Evolutionary conservation across 2,329 filamentous ascomycete genomes (phyloP).

Genomic region (Aureobasidium namibiae): DNA sequence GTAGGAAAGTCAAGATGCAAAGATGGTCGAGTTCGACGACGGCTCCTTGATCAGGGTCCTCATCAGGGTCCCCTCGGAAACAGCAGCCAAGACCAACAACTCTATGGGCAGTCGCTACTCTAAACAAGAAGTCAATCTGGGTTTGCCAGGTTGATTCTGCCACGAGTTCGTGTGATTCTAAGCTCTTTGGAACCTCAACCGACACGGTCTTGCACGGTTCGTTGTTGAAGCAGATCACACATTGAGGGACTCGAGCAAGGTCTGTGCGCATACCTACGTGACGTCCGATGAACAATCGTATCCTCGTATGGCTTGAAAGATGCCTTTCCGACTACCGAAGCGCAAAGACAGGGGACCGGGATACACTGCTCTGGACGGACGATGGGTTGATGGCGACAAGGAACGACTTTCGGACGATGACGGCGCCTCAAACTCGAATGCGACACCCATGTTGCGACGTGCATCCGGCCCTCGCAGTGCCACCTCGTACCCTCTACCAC

Average conservation of each 20-base stretch:
- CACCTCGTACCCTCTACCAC: constrained; percentile 27
- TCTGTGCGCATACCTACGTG: background rate
- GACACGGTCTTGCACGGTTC: no score
- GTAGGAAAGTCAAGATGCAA: background rate
- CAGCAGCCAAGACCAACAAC: constrained; percentile 7
- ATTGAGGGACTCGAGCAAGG: background rate
- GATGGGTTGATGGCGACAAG: constrained; percentile 13
- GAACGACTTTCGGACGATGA: constrained; percentile 11
- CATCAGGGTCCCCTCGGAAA: constrained; percentile 3
- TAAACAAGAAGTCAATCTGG: background rate
- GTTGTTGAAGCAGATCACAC: background rate
- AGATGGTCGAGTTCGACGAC: background rate
- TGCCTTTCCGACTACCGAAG: constrained; percentile 11
- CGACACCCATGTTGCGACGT: constrained; percentile 24
- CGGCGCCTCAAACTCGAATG: constrained; percentile 17
- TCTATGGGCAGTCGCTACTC: background rate
- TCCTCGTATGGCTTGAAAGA: background rate
- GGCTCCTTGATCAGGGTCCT: background rate
- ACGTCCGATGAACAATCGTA: background rate
- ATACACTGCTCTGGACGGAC: constrained; percentile 13
- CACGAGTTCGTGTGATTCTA: background rate
- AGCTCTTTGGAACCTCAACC: no score
- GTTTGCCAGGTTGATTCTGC: background rate
- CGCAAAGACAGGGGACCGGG: constrained; percentile 1
- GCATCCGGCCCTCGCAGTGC: constrained; percentile 17